Base-by-base conservation (phyloP, 306 rosid genomes). In the Cucumis cinereus region DNA sequence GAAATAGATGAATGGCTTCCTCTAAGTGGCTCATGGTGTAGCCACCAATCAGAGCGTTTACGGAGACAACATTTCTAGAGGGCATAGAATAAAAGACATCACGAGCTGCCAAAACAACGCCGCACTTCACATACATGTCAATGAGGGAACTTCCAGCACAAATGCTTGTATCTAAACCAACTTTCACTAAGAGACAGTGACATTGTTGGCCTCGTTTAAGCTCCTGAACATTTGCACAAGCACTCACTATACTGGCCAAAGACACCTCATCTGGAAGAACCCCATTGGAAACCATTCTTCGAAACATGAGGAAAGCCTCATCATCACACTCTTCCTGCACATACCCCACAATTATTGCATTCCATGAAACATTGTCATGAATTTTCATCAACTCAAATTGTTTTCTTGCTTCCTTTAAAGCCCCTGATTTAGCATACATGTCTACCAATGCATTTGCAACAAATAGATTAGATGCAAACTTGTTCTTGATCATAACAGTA, bases 281-380 rank as follows among this genome's bases (percentile, higher is more conserved):
- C 11, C 73, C 73, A 66, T 66, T 40, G 8, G 33, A 66, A 38
- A 66, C n/a, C 73, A 66, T 66, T n/a, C 73, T 66, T 20, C 33
- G 73, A 66, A 66, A 66, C 73, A 66, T 66, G 53, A 40, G 20
- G 20, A 66, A 66, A 0, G 73, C 73, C 52, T 66, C 73, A n/a
- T 20, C 53, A 6, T 66, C 20, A 38, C 40, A 40, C 33, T 40
- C 73, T 66, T 66, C 73, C 33, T 66, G 53, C 10, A 66, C 73
- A 38, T 66, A 66, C 30, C 73, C 73, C 30, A 66, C 53, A 66
- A 66, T 66, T 20, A 66, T 66, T 38, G 73, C 73, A 66, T 66
- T 66, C 73, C 73, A 66, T 66, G 73, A 66, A 38, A 66, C 73
- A 20, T 66, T 66, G 52, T 66, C 73, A 40, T 40, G 73, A 20